These are phyloP conservation scores for Schrenkiella parvula DNA, from an alignment of 345 rosid species.

Conservation along the genomic window DNA sequence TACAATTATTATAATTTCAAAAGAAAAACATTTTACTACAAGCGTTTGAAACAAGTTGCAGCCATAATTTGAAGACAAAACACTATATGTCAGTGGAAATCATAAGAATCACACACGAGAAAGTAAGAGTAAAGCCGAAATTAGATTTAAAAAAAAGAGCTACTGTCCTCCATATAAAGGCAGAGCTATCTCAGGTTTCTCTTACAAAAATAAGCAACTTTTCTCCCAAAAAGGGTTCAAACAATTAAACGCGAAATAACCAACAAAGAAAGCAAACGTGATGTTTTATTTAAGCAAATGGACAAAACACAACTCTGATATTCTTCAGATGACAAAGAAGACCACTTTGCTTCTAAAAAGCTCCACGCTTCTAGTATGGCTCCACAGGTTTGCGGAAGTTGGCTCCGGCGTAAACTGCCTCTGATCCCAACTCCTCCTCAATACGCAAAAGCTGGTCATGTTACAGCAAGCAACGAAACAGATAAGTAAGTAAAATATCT, in stretches of 20 bases:
- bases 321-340: conserved; percentile 2
- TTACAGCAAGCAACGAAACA: background rate
- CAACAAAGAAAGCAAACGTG: background rate
- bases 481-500: background rate
- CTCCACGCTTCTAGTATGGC: conserved; percentile 53
- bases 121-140: conserved; percentile 6
- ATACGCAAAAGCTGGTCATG: conserved; percentile 65
- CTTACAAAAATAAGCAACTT: conserved; percentile 22
- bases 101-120: background rate
- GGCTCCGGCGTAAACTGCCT: conserved; percentile 79
- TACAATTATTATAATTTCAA: background rate
- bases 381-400: conserved; percentile 83
- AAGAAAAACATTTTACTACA: background rate
- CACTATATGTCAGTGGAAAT: background rate
- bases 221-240: background rate
- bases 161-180: background rate
- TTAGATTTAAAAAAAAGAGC: conserved; percentile 6
- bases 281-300: conserved; percentile 17
- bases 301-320: conserved; percentile 13
- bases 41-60: background rate
- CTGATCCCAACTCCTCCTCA: conserved; percentile 89
- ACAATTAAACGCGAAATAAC: background rate
- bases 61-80: background rate
- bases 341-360: background rate
- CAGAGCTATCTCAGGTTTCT: conserved; percentile 10